These are phyloP conservation scores for Excoecaria cochinchinensis DNA, from an alignment of 345 rosid genomes.

Conservation along the genomic window DNA sequence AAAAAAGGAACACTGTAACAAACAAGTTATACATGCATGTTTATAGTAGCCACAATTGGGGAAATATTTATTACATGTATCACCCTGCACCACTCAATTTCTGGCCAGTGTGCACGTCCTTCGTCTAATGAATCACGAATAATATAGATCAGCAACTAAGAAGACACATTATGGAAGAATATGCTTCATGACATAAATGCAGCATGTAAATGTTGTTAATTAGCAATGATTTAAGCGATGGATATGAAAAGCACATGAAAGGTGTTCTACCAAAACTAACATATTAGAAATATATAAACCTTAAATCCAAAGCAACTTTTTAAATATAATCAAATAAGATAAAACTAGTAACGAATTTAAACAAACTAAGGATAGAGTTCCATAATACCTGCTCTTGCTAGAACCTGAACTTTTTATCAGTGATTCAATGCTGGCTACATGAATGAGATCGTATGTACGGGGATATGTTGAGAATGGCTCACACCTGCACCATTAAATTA, in stretches of 20 bases:
- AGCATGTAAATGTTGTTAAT: not conserved
- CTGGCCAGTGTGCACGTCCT: not conserved
- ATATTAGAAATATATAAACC: too few species aligned
- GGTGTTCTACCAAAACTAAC: not conserved
- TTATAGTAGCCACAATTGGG: not conserved
- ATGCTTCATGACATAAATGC: not conserved
- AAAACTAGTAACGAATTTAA: not conserved
- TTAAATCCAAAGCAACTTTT: not conserved
- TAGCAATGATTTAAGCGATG: not conserved
- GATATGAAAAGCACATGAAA: not conserved
- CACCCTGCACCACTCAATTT: not conserved
- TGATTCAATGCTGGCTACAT: constrained; percentile 75
- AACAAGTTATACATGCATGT: not conserved
- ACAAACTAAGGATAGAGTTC: not conserved
- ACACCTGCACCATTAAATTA: constrained; percentile 62
- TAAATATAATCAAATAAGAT: not conserved
- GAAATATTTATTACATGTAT: not conserved
- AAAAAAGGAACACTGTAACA: not conserved
- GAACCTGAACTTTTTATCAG: constrained; percentile 36
- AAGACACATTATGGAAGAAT: not conserved
- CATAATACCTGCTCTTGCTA: constrained; percentile 25
- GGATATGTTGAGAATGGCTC: constrained; percentile 99
- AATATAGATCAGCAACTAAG: not conserved
- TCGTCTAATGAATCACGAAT: not conserved
- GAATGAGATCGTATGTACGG: constrained; percentile 90